Percentiles rank a stretch among this genome's conserved stretches.
Evolutionary conservation across 441 rosid species (phyloP).

Genomic region (Corymbia citriodora): DNA sequence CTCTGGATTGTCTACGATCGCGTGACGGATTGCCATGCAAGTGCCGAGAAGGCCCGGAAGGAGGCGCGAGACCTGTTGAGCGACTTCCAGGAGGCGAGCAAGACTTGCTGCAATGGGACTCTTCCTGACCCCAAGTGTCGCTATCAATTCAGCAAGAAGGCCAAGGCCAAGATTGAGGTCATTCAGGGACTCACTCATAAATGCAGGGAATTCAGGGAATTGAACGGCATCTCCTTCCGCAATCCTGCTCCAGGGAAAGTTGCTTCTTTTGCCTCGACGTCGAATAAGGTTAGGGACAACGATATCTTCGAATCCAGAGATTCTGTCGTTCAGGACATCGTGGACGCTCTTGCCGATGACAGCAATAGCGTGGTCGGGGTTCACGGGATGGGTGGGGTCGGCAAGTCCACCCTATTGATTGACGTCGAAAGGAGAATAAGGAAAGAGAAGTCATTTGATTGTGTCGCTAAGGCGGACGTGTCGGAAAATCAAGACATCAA

Average conservation of each 20-base stretch:
- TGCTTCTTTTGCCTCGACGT: not conserved
- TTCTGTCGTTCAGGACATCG: fast-evolving
- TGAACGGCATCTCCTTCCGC: not conserved
- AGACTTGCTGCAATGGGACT: not conserved
- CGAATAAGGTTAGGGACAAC: fast-evolving
- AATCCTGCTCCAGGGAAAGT: not conserved
- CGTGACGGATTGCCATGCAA: no score
- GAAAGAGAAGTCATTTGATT: fast-evolving
- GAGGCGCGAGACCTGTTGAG: not conserved
- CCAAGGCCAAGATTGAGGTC: not conserved
- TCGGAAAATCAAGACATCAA: not conserved
- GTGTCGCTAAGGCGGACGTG: not conserved
- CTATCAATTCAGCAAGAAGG: not conserved
- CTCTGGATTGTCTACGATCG: fast-evolving
- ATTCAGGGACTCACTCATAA: not conserved
- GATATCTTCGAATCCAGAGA: fast-evolving
- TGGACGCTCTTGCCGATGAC: fast-evolving
- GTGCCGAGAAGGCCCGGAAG: not conserved
- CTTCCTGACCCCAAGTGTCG: not conserved
- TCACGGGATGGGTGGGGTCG: not conserved
- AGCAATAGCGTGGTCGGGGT: fast-evolving
- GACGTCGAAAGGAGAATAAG: fast-evolving
- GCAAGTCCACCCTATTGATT: fast-evolving
- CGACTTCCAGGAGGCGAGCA: not conserved
- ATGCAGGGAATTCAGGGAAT: not conserved